phyloP scores from a whole-genome alignment of 163 green algal species.

The Volvox carteri region DNA sequence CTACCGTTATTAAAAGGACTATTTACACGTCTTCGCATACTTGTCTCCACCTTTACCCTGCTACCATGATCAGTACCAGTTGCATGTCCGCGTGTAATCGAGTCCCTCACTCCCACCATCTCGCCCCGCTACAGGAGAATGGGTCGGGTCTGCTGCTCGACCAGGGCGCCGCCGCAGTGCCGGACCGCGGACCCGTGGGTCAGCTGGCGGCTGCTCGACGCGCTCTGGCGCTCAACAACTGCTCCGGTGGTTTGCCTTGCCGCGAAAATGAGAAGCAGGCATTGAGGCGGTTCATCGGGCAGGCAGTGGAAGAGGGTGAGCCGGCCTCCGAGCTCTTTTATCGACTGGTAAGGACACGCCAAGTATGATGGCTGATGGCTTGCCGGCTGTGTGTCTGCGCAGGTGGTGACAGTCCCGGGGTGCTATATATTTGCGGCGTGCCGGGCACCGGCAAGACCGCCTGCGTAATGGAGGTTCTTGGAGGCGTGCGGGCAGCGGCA shows the following conservation, averaged over 20 bases:
- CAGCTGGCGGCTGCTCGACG: constrained; percentile 48
- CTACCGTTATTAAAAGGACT: too few species aligned
- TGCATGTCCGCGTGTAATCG: too few species aligned
- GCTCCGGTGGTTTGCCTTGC: constrained; percentile 32
- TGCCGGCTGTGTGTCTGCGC: too few species aligned
- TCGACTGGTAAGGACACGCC: too few species aligned
- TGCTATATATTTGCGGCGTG: constrained; percentile 96
- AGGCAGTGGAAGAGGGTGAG: constrained; percentile 72
- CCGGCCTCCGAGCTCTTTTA: too few species aligned
- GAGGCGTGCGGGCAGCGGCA: constrained; percentile 57
- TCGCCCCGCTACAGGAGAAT: constrained; percentile 46
- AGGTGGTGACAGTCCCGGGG: constrained; percentile 61
- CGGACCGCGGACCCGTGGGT: constrained; percentile 33
- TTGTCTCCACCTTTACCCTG: too few species aligned
- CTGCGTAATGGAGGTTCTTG: constrained; percentile 91
- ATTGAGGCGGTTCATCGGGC: constrained; percentile 84
- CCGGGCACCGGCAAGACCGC: constrained; percentile 97
- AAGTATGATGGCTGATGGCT: too few species aligned
- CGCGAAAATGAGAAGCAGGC: constrained; percentile 79
- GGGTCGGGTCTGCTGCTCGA: constrained; percentile 40
- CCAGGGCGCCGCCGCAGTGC: constrained; percentile 44
- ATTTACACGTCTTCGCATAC: too few species aligned
- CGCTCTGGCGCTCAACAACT: constrained; percentile 49
- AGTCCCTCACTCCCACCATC: too few species aligned
- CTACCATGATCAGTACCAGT: too few species aligned